Base-by-base conservation (phyloP, 345 rosid species). In the Erucastrum elatum region DNA sequence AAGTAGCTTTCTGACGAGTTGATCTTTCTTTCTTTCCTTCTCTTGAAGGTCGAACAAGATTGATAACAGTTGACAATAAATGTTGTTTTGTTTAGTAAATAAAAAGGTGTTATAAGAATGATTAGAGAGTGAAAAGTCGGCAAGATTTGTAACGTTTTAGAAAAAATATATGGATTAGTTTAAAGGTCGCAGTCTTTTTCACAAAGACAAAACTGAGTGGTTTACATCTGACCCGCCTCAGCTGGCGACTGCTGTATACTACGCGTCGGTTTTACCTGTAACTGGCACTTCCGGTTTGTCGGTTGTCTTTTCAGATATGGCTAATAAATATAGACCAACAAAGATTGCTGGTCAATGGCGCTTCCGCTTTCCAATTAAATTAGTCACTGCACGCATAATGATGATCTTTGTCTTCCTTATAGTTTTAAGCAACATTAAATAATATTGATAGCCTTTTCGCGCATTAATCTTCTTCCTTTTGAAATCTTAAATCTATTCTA, bases 211-310 rank as follows among this genome's bases (percentile, higher is more conserved):
- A 64, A 71, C 65, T 71, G 67, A 66, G 60, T 78, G 81, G 81
- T 56, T 72, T 49, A 72, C 10, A 65, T 66, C 11, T 39, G 66
- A 71, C 72, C 81, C 49, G 81, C 55, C 31, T 64, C 35, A 77
- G 17, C 76, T 77, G 75, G 71, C 59, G 66, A 64, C 41, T 63
- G 80, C 56, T 68, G 55, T 77, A 62, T 63, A 0, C 26, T 77
- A 70, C 76, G 76, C 71, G 66, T 71, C 49, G 16, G 60, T 27
- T 77, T 77, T 64, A 64, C 76, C 66, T 76, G 49, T 9, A 55
- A 64, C 81, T 64, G 60, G 67, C 34, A 55, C 72, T 77, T 37
- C 60, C 76, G 51, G 76, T 77, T 77, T 77, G 80, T 77, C 71
- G 70, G 80, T 63, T 27, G 64, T 61, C 15, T 37, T 66, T 53